A percentile compares a stretch with the other conserved stretches of the same genome.
phyloP scores from a whole-genome alignment of 2,329 filamentous ascomycete species.

The Elsinoe australis region DNA sequence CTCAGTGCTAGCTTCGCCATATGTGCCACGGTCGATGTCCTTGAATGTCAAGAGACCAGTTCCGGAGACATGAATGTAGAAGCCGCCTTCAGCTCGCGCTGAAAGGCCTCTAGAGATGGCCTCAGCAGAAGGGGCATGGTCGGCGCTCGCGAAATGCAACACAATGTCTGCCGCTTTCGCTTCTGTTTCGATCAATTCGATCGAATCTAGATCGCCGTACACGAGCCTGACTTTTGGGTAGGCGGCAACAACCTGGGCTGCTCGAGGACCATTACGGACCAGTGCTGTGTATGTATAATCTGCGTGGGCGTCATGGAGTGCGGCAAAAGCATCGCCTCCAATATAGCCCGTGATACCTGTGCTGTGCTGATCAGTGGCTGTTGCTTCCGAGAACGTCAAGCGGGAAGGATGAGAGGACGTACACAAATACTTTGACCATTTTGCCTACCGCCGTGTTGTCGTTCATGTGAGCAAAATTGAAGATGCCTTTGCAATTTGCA shows the following conservation, averaged over 20 bases:
- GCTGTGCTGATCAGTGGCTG: neutral
- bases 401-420: neutral
- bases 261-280: slow-evolving; percentile 35
- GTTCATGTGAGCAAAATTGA: too few relatives aligned
- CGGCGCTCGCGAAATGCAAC: slow-evolving; percentile 42
- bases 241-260: slow-evolving; percentile 13
- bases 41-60: slow-evolving; percentile 50
- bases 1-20: slow-evolving; percentile 43
- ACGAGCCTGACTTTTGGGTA: slow-evolving; percentile 44
- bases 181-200: slow-evolving; percentile 39
- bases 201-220: slow-evolving; percentile 44
- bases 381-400: too few relatives aligned
- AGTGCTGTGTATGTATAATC: slow-evolving; percentile 44
- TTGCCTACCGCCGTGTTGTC: too few relatives aligned
- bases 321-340: slow-evolving; percentile 40
- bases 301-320: slow-evolving; percentile 40
- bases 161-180: slow-evolving; percentile 47
- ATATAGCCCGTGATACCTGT: slow-evolving; percentile 33
- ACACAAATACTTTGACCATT: slow-evolving; percentile 10
- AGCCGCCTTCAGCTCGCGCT: slow-evolving; percentile 36
- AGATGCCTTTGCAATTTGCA: too few relatives aligned
- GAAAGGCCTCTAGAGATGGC: slow-evolving; percentile 48
- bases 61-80: slow-evolving; percentile 48
- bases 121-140: slow-evolving; percentile 41
- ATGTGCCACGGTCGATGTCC: slow-evolving; percentile 40